Evolutionary conservation across 352 stramenopile genomes (phyloP).

Genomic region (Globisporangium carolinianum): DNA sequence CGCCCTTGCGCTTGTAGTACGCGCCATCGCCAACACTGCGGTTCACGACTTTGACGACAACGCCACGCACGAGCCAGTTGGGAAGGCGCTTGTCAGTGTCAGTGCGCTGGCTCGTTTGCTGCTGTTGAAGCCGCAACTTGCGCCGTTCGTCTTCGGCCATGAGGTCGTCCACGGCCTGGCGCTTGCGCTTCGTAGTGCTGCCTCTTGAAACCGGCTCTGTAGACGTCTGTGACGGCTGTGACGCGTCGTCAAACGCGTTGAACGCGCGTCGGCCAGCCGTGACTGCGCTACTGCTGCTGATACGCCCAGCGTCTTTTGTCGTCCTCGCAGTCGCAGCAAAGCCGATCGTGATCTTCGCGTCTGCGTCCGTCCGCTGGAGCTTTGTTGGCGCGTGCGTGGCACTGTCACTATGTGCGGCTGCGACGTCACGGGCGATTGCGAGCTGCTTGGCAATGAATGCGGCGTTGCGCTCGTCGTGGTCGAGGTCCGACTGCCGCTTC

Average conservation of each 20-base stretch:
- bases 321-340: slow-evolving; percentile 15
- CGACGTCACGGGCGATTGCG: slow-evolving; percentile 41
- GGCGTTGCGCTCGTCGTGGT: slow-evolving; percentile 84
- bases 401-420: slow-evolving; percentile 18
- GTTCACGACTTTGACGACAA: slow-evolving; percentile 93
- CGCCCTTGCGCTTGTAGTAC: slow-evolving; percentile 89
- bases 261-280: not conserved
- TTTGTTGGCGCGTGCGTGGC: slow-evolving; percentile 50
- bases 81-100: slow-evolving; percentile 41
- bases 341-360: slow-evolving; percentile 37
- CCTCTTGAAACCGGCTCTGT: not conserved
- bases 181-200: slow-evolving; percentile 17
- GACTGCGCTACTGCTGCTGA: not conserved
- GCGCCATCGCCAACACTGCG: slow-evolving; percentile 84
- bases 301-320: slow-evolving; percentile 15
- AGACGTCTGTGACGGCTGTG: not conserved
- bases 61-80: slow-evolving; percentile 88
- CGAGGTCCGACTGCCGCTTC: slow-evolving; percentile 85
- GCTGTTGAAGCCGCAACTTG: no score
- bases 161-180: slow-evolving; percentile 33
- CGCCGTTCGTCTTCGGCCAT: slow-evolving; percentile 55
- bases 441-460: slow-evolving; percentile 74
- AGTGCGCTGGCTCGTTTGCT: no score
- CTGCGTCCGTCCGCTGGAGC: slow-evolving; percentile 39
- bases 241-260: slow-evolving; percentile 9